Conservation (phyloP, 257 asterid species). For the Gentiana macrophylla region DNA sequence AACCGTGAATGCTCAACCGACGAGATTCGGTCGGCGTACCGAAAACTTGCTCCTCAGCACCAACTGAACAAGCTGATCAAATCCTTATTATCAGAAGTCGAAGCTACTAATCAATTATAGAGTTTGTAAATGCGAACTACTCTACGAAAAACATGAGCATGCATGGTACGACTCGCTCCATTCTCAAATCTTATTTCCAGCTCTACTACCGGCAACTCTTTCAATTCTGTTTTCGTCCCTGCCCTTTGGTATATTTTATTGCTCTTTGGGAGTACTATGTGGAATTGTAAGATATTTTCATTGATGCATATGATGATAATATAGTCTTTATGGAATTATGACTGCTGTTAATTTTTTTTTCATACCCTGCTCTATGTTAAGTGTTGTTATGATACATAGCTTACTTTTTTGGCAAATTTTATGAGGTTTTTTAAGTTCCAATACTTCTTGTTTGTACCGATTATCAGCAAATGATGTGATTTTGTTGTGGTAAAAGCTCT, state of each 20-base stretch:
- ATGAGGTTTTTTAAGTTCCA: too few species aligned
- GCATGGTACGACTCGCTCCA: conserved; percentile 96
- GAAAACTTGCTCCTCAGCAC: conserved; percentile 84
- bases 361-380: too few species aligned
- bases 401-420: too few species aligned
- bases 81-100: conserved; percentile 73
- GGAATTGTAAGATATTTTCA: too few species aligned
- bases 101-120: conserved; percentile 92
- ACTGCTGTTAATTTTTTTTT: too few species aligned
- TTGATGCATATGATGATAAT: too few species aligned
- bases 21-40: conserved; percentile 83
- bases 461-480: too few species aligned
- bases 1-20: conserved; percentile 35
- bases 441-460: too few species aligned
- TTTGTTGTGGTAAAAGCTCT: too few species aligned
- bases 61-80: conserved; percentile 87
- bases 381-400: too few species aligned
- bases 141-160: conserved; percentile 79
- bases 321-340: too few species aligned
- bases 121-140: conserved; percentile 86
- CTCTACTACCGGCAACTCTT: conserved; percentile 22
- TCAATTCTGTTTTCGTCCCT: conserved; percentile 33
- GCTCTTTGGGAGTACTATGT: conserved; percentile 17
- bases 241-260: conserved; percentile 52
- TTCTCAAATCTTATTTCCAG: conserved; percentile 68